Conservation (phyloP, 2,329 filamentous ascomycete species). For the Monilinia vaccinii-corymbosi region DNA sequence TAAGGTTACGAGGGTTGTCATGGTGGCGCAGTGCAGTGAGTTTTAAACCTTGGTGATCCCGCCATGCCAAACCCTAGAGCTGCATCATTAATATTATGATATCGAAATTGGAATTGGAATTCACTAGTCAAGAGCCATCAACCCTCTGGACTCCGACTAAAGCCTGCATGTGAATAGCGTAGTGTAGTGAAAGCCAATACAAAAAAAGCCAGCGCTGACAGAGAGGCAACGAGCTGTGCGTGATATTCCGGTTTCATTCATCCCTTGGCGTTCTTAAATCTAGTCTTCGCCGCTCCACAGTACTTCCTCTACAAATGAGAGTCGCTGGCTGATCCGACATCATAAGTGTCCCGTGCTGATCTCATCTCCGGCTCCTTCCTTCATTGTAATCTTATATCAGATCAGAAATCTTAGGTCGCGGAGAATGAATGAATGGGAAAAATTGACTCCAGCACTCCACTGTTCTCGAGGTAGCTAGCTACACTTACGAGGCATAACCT, state of each 20-base stretch:
- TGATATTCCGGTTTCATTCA: not conserved
- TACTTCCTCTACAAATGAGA: not conserved
- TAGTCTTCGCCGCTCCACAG: not conserved
- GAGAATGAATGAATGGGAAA: not conserved
- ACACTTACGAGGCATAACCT: not conserved
- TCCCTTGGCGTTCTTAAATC: not conserved
- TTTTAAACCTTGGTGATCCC: constrained; percentile 1
- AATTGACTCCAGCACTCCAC: not conserved
- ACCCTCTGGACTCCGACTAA: not conserved
- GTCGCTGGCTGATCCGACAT: no score
- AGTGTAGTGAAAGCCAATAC: not conserved
- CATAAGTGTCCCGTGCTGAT: not conserved
- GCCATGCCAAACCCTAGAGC: not conserved
- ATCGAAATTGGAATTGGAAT: not conserved
- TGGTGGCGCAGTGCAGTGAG: constrained; percentile 3
- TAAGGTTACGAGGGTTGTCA: not conserved
- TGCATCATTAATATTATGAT: no score
- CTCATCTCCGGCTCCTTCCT: not conserved
- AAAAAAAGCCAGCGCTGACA: not conserved
- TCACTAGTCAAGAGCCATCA: not conserved
- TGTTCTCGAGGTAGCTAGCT: not conserved
- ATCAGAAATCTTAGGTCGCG: not conserved
- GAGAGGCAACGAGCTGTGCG: not conserved
- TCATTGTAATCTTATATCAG: no score
- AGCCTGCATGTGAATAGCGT: not conserved